Percentiles rank a stretch among this genome's conserved stretches.
Conservation (phyloP, 225 moss, liverwort and hornwort genomes). For the Anthoceros angustus region DNA sequence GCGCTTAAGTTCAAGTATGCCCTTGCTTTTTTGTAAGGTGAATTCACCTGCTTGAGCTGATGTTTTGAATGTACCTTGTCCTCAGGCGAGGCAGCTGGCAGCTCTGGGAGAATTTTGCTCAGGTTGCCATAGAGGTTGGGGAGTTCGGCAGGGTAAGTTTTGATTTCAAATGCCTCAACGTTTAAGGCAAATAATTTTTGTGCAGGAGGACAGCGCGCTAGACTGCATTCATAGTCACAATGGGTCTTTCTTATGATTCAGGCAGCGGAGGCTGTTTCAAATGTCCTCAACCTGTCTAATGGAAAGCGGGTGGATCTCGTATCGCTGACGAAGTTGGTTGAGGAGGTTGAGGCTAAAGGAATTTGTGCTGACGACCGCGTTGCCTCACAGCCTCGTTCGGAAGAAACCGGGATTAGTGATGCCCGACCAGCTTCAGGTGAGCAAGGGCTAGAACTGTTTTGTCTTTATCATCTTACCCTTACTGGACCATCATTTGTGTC, state of each 20-base stretch:
- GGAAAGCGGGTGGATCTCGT: slow-evolving; percentile 63
- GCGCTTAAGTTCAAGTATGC: slow-evolving; percentile 81
- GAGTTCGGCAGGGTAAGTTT: slow-evolving; percentile 53
- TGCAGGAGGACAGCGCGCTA: background rate
- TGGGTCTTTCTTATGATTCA: slow-evolving; percentile 17
- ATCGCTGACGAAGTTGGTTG: slow-evolving; percentile 43
- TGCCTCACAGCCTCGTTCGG: slow-evolving; percentile 7
- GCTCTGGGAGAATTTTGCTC: slow-evolving; percentile 98
- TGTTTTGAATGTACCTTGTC: slow-evolving; percentile 6
- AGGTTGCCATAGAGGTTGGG: slow-evolving; percentile 61
- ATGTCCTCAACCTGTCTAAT: slow-evolving; percentile 71
- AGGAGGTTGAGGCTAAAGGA: slow-evolving; percentile 39
- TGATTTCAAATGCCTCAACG: background rate
- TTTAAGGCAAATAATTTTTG: background rate
- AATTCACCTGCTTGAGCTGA: background rate
- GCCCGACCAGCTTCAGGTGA: background rate
- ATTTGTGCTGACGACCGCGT: background rate
- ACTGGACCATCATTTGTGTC: background rate
- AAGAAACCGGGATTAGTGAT: slow-evolving; percentile 1
- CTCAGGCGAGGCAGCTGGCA: slow-evolving; percentile 86
- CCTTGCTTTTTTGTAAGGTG: background rate
- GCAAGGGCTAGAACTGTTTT: background rate
- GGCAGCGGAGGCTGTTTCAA: slow-evolving; percentile 59
- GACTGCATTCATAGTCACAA: background rate
- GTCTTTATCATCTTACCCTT: background rate